Evolutionary conservation across 2,329 filamentous ascomycete species (phyloP), one percentile per base, ranked within the genome.

Genomic region (Amauroascus niger): DNA sequence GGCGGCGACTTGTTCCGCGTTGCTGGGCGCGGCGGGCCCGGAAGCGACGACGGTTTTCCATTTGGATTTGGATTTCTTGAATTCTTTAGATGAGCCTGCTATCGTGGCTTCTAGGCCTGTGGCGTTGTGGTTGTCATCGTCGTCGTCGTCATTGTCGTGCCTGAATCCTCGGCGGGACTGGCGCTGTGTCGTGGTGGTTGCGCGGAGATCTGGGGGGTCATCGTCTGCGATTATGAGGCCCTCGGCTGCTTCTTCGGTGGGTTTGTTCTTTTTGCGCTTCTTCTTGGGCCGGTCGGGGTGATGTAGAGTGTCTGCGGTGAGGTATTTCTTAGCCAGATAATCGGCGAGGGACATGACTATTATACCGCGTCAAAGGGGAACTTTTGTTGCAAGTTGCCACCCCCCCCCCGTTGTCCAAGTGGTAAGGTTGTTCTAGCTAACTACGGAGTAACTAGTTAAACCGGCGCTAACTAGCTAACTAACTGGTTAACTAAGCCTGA

Each of bases 311-410:
- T 85, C 81, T 39, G 83, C 82, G 1, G 79, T 87, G 48, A 98
- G 83, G 68, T 98, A 98, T 69, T 89, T 93, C 58, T 88, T 85
- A 35, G 91, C 90, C 33, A 98, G 81, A 65, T 97, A 98, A 65
- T 83, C 82, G 55, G 88, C 84, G 60, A 96, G 79, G 53, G 78
- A 72, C 59, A 61, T 61, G 53, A n/a, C n/a, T n/a, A n/a, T n/a
- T n/a, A n/a, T n/a, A n/a, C n/a, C n/a, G n/a, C n/a, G n/a, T n/a
- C n/a, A n/a, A n/a, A n/a, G n/a, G n/a, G n/a, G n/a, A n/a, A n/a
- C n/a, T n/a, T n/a, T n/a, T n/a, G n/a, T n/a, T n/a, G n/a, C n/a
- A n/a, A n/a, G n/a, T n/a, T n/a, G n/a, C n/a, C n/a, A n/a, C n/a
- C n/a, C n/a, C n/a, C n/a, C n/a, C n/a, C n/a, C n/a, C n/a, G n/a